Conservation (phyloP, 2,329 filamentous ascomycete genomes). For the Lecanoromycetidae sp. region DNA sequence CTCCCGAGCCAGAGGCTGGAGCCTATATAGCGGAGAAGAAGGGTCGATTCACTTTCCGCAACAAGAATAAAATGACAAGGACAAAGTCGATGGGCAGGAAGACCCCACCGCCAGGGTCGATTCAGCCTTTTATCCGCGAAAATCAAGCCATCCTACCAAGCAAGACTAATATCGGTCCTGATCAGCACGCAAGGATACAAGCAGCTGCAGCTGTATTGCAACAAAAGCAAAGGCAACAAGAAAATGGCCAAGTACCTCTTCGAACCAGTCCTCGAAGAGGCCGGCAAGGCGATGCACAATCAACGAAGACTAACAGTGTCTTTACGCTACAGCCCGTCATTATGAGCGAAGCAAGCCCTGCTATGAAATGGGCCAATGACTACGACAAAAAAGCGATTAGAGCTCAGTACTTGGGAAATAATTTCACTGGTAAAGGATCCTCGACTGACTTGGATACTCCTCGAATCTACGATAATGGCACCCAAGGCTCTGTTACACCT, state of each 20-base stretch:
- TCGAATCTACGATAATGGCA: not conserved
- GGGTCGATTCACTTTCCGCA: conserved; percentile 70
- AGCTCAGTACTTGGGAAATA: conserved; percentile 70
- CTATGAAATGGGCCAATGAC: conserved; percentile 92
- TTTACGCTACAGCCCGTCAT: conserved; percentile 78
- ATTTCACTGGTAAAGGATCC: conserved; percentile 44
- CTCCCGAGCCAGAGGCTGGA: conserved; percentile 67
- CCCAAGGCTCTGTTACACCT: conserved; percentile 14
- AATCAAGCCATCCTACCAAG: conserved; percentile 46
- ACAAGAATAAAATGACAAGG: conserved; percentile 59
- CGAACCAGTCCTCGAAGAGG: conserved; percentile 45
- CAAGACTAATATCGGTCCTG: conserved; percentile 74
- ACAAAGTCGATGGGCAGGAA: conserved; percentile 60
- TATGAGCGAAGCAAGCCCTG: conserved; percentile 74
- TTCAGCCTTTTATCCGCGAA: conserved; percentile 40
- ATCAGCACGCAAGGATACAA: conserved; percentile 87
- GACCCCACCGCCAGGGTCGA: conserved; percentile 30
- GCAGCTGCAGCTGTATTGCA: conserved; percentile 78
- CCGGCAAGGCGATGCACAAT: conserved; percentile 40
- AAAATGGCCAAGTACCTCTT: conserved; percentile 34
- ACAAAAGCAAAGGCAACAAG: conserved; percentile 52
- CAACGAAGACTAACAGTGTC: conserved; percentile 73
- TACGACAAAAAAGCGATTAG: conserved; percentile 85
- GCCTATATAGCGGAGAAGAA: conserved; percentile 95
- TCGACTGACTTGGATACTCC: conserved; percentile 11